Conservation (phyloP, 2,329 filamentous ascomycete species). For the Ophiostoma tasmaniense region DNA sequence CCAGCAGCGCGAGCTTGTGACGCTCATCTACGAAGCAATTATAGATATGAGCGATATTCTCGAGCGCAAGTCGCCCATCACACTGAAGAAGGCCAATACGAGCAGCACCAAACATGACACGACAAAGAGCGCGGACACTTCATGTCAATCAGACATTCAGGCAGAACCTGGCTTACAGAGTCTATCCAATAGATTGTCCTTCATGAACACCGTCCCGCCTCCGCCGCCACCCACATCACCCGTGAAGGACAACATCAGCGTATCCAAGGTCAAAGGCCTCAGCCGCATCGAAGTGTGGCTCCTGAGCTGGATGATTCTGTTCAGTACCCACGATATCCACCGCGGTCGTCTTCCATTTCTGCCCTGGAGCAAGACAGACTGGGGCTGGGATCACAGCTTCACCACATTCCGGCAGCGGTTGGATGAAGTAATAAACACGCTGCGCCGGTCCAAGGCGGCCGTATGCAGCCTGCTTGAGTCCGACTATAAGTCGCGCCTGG, state of each 20-base stretch:
- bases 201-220: neutral
- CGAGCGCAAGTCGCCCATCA: constrained; percentile 15
- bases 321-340: constrained; percentile 17
- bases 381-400: constrained; percentile 19
- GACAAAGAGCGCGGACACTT: neutral
- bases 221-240: neutral
- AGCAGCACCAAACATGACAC: neutral
- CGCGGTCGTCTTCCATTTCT: constrained; percentile 18
- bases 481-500: constrained; percentile 19
- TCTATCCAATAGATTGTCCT: neutral
- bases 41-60: constrained; percentile 19
- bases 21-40: constrained; percentile 25
- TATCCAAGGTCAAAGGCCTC: constrained; percentile 19
- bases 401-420: constrained; percentile 18
- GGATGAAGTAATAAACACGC: constrained; percentile 16
- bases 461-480: constrained; percentile 21
- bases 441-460: constrained; percentile 20
- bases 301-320: constrained; percentile 21
- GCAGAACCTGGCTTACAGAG: neutral
- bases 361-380: constrained; percentile 21
- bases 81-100: constrained; percentile 4
- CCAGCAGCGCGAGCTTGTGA: constrained; percentile 23
- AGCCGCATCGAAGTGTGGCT: constrained; percentile 21
- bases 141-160: neutral
- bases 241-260: constrained; percentile 19